Evolutionary conservation across 2,329 filamentous ascomycete genomes (phyloP), one percentile per base, ranked within the genome.

Genomic region (Nannizziopsis arthrosporioides): DNA sequence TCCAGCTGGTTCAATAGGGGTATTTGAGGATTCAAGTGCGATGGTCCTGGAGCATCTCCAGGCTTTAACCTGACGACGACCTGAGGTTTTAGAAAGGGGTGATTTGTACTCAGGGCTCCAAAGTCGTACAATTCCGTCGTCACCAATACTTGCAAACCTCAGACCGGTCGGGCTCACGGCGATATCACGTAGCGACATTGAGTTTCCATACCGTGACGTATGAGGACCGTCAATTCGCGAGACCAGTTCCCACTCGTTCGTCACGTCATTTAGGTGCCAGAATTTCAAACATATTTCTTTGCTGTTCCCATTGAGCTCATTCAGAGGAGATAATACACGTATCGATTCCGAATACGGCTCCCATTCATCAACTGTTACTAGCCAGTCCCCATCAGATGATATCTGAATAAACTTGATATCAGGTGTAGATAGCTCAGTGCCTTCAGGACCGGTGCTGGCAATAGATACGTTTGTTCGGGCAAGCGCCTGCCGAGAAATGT

Each of bases 341-440:
- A 85, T 66, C 59, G 95, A 88, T 51, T 76, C 71, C 10, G 70
- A 68, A 8, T 85, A 79, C 1, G 88, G 88, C 44, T 76, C 75
- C 92, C 92, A 98, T 59, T 89, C 85, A 61, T 98, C 92, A 1
- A 94, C 77, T 1, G 87, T 95, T 3, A 84, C 89, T 49, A 98
- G 75, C 89, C 90, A 96, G 55, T 80, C 75, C 14, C 90, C 90
- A 60, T 96, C 83, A 43, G 76, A 71, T 38, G 85, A 90, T 56
- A 92, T 79, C 38, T 81, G 77, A 44, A 96, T 70, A 48, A 84
- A 77, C 5, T 78, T 82, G 41, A 94, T 77, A 52, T 83, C 78
- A 0, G 92, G 90, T 56, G 94, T 85, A 11, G 78, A 74, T 43
- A 96, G 78, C 3, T 77, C 74, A 44, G 78, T 75, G 4, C 84